A percentile compares a stretch with the other conserved stretches of the same genome.
Conservation (phyloP, 2,329 filamentous ascomycete species). For the Iodosphaeria phyllophila region DNA sequence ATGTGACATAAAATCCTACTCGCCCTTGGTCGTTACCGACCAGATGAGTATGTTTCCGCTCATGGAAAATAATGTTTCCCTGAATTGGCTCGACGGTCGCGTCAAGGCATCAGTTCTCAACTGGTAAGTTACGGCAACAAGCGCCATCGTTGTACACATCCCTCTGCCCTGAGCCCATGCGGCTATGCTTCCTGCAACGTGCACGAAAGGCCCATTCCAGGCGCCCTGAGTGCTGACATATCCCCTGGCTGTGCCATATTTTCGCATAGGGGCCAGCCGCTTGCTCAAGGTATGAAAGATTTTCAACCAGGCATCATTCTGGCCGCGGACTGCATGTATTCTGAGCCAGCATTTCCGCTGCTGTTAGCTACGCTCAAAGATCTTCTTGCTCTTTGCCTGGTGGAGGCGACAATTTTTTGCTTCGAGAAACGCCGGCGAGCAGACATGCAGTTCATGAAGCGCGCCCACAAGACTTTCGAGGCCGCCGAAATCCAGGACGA, state of each 20-base stretch:
- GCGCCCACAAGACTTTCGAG: slow-evolving; percentile 45
- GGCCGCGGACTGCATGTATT: slow-evolving; percentile 95
- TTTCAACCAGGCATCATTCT: slow-evolving; percentile 62
- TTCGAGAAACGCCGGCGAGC: slow-evolving; percentile 84
- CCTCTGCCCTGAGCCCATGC: too few relatives aligned
- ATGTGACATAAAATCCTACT: slow-evolving; percentile 30
- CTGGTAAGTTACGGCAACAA: slow-evolving; percentile 56
- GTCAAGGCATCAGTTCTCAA: slow-evolving; percentile 58
- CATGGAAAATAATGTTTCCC: slow-evolving; percentile 71
- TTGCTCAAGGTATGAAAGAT: slow-evolving; percentile 30
- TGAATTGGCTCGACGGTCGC: slow-evolving; percentile 50
- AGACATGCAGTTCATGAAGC: slow-evolving; percentile 57
- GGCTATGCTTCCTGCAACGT: background rate
- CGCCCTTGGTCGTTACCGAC: slow-evolving; percentile 65
- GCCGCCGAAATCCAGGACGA: slow-evolving; percentile 45
- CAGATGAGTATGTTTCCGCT: slow-evolving; percentile 69
- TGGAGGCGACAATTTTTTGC: slow-evolving; percentile 55
- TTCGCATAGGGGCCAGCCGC: slow-evolving; percentile 35
- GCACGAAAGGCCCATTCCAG: slow-evolving; percentile 10
- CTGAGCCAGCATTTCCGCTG: slow-evolving; percentile 85
- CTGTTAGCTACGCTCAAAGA: slow-evolving; percentile 61
- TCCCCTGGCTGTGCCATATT: slow-evolving; percentile 2
- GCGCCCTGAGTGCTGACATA: slow-evolving; percentile 8
- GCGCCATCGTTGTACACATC: too few relatives aligned
- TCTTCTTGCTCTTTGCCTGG: slow-evolving; percentile 55